Evolutionary conservation across 345 rosid species (phyloP), one percentile per base, ranked within the genome.

Genomic region (Sonneratia caseolaris): DNA sequence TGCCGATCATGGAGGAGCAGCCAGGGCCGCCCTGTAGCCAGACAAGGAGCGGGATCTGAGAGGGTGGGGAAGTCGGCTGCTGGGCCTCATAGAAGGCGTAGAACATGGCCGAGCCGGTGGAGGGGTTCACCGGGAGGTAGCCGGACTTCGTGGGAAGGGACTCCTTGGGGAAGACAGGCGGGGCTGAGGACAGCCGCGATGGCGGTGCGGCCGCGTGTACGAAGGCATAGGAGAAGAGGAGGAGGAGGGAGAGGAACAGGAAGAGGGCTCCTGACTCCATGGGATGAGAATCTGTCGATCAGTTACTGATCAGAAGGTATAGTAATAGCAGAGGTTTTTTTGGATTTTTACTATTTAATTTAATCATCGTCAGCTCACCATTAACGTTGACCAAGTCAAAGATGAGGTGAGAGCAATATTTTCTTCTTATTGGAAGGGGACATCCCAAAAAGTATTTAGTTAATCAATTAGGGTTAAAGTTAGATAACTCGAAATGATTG

Each of bases 1-100:
- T 93, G 15, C 89, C 98, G 16, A 72, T 78, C 98, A 93, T 91
- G 81, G 97, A 91, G 73, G 97, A 93, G 81, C 98, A 92, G 38
- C 96, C 96, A 59, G 96, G 98, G 36, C 96, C 96, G 48, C 96
- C 98, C 77, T 89, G 95, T 62, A 91, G 97, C 97, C 97, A 93
- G 59, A 91, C 78, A 38, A 93, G 79, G 59, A 91, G 84, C 0
- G 96, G 98, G 75, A 89, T 86, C 75, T 84, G 73, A 40, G 84
- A 37, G 47, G 79, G 84, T 22, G 86, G 75, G 16, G 80, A 67
- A 15, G 69, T 77, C 61, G 86, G 78, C 61, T 75, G 73, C 68
- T 88, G 93, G 35, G 97, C 91, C 83, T 93, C 97, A 70, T 93
- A 91, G 79, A 77, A 93, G 61, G 91, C 32, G 79, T 86, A 91